phyloP scores from a whole-genome alignment of 371 early-diverging fungal genomes.

The Apophysomyces elegans region DNA sequence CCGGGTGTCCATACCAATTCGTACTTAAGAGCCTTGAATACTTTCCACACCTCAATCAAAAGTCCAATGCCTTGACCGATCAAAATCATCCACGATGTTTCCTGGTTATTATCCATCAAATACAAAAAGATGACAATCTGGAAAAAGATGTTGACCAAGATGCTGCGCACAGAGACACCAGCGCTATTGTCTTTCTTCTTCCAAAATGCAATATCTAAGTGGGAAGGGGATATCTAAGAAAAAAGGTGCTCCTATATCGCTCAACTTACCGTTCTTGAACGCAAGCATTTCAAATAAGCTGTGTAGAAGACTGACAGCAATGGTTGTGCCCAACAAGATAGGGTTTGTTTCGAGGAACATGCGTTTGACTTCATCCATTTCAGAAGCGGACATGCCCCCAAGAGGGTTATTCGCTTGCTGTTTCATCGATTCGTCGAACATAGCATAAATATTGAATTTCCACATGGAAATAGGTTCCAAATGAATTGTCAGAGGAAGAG shows the following conservation, averaged over 20 bases:
- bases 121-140: slow-evolving; percentile 90
- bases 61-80: slow-evolving; percentile 80
- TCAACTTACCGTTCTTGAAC: slow-evolving; percentile 84
- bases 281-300: slow-evolving; percentile 92
- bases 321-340: slow-evolving; percentile 75
- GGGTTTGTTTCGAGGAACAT: slow-evolving; percentile 94
- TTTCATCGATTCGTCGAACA: slow-evolving; percentile 64
- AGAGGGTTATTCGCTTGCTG: slow-evolving; percentile 68
- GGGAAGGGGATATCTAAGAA: neutral
- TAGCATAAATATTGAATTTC: slow-evolving; percentile 75
- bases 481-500: slow-evolving; percentile 70
- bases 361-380: slow-evolving; percentile 73
- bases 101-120: slow-evolving; percentile 84
- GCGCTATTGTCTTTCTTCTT: slow-evolving; percentile 77
- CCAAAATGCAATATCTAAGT: slow-evolving; percentile 90
- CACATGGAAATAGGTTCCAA: slow-evolving; percentile 73
- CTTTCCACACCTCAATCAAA: slow-evolving; percentile 91
- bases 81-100: slow-evolving; percentile 89
- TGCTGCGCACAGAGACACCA: slow-evolving; percentile 86
- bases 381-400: slow-evolving; percentile 63
- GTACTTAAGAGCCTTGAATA: slow-evolving; percentile 82
- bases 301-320: slow-evolving; percentile 82
- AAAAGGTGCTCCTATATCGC: neutral
- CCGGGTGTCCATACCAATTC: slow-evolving; percentile 53
- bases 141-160: slow-evolving; percentile 82